Evolutionary conservation across 2,329 filamentous ascomycete species (phyloP), one percentile per base, ranked within the genome.

Genomic region (Geosmithia flava): DNA sequence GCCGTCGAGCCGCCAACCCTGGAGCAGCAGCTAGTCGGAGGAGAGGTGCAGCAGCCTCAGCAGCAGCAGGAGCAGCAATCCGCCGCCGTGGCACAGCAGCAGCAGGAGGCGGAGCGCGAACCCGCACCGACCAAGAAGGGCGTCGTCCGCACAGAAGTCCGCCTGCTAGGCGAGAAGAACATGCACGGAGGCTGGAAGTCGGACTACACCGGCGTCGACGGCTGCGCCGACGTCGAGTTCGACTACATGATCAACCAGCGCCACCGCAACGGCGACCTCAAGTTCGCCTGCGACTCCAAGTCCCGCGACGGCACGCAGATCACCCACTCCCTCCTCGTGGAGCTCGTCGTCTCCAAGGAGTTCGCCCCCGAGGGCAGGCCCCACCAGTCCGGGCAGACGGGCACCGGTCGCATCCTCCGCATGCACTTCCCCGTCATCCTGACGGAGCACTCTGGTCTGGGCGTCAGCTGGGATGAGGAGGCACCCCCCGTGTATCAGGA

Each of bases 391-490:
- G 90, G 87, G 0, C 88, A 90, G 46, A 96, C 91, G 0, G 91
- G 91, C 51, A 85, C 89, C 2, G 93, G 91, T 1, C 80, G 91
- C 53, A 91, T 97, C 47, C 72, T 98, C 51, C 79, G 91, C 54
- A 96, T 95, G 77, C 87, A 95, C 62, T 97, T 96, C 70, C 80
- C 78, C 57, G 74, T 93, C 47, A 72, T 81, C 49, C 75, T 97
- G 48, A 96, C 90, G 3, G 85, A 95, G 67, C 79, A 87, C 51
- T 78, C 79, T 19, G 91, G 91, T 17, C 77, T 95, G 61, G 90
- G 91, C 46, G 90, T 98, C 57, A 87, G 85, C 56, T 98, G 93
- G 91, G 91, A 97, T 56, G 91, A 96, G 66, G 91, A 98, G 70
- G 82, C 87, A 59, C 91, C 91, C 13, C 91, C 91, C 1, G 79